Base-by-base conservation (phyloP, 192 early-diverging fungal species). In the Backusella sp. region DNA sequence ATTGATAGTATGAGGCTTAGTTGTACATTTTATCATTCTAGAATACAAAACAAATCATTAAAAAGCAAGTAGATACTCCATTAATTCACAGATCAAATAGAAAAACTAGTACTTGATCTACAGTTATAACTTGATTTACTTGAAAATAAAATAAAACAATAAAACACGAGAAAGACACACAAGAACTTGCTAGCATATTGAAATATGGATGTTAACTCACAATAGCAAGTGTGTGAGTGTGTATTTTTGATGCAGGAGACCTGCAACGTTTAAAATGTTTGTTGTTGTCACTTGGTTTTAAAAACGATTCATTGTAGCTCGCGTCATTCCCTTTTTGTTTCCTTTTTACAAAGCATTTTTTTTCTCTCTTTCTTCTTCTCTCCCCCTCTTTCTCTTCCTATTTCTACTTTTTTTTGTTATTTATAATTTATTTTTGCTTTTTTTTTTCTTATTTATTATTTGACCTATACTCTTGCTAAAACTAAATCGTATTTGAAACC, bases 271-370 rank as follows among this genome's bases (percentile, higher is more conserved):
- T 62, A 62, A 62, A 62, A 62, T 62, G 56, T 62, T 62, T 62
- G 56, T 62, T 62, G 56, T 62, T 62, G 56, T 62, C 56, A 62
- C 56, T 62, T 62, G 56, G 56, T 62, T 62, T 62, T 62, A 62
- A 62, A 62, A 62, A 62, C 56, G 56, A 62, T 62, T 62, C 56
- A 62, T 62, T 62, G 26, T 62, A 62, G 56, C 56, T 62, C 56
- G 56, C 56, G 56, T 41, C 35, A 39, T 69, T 69, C 68, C 68
- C 35, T 69, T 69, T 37, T n/a, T 41, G 5, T 41, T 36, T 69
- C 35, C n/a, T 72, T 72, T 46, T 32, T 46, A 14, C 23, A 41
- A 3, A 23, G 44, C 23, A 72, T 30, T 49, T 46, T n/a, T 28
- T 5, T 49, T 4, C n/a, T 72, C 21, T 37, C 8, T 39, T 34